Conservation (phyloP, 352 stramenopile species). For the Pythium angustatum region DNA sequence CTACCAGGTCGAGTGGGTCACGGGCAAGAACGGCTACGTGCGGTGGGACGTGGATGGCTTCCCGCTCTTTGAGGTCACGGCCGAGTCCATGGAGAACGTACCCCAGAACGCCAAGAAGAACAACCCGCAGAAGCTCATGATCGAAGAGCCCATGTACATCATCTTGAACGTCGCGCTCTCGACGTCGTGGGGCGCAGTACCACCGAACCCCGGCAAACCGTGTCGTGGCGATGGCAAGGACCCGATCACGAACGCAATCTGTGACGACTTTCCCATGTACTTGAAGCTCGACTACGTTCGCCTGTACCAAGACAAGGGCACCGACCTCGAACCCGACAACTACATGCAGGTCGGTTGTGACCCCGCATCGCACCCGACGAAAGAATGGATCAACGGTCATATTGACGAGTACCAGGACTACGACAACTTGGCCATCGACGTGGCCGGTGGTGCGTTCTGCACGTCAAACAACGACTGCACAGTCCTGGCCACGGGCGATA, state of each 20-base stretch:
- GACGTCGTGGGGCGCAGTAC: constrained; percentile 70
- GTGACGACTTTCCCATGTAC: constrained; percentile 72
- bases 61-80: constrained; percentile 56
- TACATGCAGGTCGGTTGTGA: constrained; percentile 47
- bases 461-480: constrained; percentile 60
- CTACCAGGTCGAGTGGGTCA: constrained; percentile 77
- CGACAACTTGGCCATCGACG: constrained; percentile 33
- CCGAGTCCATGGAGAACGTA: constrained; percentile 43
- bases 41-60: constrained; percentile 58
- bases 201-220: constrained; percentile 37
- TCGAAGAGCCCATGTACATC: constrained; percentile 91
- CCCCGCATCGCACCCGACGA: constrained; percentile 37
- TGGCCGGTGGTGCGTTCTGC: constrained; percentile 52
- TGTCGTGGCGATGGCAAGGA: constrained; percentile 55
- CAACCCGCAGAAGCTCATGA: constrained; percentile 58
- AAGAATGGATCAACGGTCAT: constrained; percentile 45
- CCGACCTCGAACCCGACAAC: constrained; percentile 26
- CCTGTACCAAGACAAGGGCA: constrained; percentile 49
- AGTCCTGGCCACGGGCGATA: constrained; percentile 32
- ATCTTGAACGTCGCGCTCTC: constrained; percentile 93
- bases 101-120: constrained; percentile 41
- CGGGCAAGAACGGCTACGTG: constrained; percentile 52
- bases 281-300: constrained; percentile 34
- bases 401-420: constrained; percentile 39
- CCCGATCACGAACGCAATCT: constrained; percentile 47